Conservation (phyloP, 1,284 basidiomycete species). For the Tetrapyrgos nigripes region DNA sequence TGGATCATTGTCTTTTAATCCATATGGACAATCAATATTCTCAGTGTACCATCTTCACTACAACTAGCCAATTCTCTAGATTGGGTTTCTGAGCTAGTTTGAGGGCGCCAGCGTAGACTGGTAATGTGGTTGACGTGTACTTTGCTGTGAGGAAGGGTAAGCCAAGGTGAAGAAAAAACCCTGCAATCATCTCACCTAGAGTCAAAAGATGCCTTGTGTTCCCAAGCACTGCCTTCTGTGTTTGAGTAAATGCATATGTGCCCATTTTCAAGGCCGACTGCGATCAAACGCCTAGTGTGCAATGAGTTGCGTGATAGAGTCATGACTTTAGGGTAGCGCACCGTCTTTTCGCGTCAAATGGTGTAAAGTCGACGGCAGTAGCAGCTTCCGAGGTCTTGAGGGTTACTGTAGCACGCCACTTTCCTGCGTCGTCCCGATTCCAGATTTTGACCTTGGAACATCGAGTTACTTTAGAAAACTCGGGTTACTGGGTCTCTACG, state of each 20-base stretch:
- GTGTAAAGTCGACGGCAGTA: constrained; percentile 73
- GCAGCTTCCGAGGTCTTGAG: constrained; percentile 70
- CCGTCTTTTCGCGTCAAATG: constrained; percentile 45
- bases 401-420: constrained; percentile 60
- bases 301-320: constrained; percentile 9
- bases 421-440: constrained; percentile 43
- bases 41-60: constrained; percentile 84
- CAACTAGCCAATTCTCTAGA: constrained; percentile 50
- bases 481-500: constrained; percentile 21
- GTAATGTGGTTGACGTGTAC: constrained; percentile 76
- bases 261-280: constrained; percentile 77
- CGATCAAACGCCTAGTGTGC: constrained; percentile 58
- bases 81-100: constrained; percentile 16
- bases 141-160: constrained; percentile 44
- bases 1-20: constrained; percentile 36
- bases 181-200: constrained; percentile 47
- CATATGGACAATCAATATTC: constrained; percentile 62
- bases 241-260: constrained; percentile 64
- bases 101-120: constrained; percentile 61
- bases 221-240: constrained; percentile 48
- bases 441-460: constrained; percentile 75
- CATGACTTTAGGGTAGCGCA: constrained; percentile 29
- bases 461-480: not conserved
- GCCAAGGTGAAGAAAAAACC: constrained; percentile 2
- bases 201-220: constrained; percentile 50